Evolutionary conservation across 345 rosid genomes (phyloP).

Genomic region (Ailanthus altissimus): DNA sequence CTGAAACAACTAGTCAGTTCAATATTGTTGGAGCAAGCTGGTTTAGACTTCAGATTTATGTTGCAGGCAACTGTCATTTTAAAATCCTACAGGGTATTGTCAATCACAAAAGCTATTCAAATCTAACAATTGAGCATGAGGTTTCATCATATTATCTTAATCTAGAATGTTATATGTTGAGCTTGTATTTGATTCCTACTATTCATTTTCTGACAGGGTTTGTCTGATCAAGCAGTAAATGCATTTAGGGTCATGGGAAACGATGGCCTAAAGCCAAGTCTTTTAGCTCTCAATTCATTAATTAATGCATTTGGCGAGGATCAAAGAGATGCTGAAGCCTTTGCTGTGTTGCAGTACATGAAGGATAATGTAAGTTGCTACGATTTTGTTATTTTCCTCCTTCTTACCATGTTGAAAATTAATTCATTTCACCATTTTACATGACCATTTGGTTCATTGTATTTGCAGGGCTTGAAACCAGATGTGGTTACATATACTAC

Average conservation of each 20-base stretch:
- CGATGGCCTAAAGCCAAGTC: conserved; percentile 86
- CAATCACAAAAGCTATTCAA: not conserved
- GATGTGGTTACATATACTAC: conserved; percentile 96
- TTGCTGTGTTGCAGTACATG: conserved; percentile 90
- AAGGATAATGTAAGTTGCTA: conserved; percentile 69
- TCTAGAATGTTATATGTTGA: not conserved
- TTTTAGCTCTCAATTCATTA: conserved; percentile 85
- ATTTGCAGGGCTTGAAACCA: conserved; percentile 77
- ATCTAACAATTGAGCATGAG: not conserved
- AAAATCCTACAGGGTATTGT: not conserved
- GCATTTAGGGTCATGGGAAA: conserved; percentile 83
- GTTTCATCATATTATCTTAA: not conserved
- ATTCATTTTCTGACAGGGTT: conserved; percentile 58
- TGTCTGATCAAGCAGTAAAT: conserved; percentile 87
- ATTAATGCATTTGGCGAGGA: conserved; percentile 97
- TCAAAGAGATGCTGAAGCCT: conserved; percentile 89
- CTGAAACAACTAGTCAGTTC: not conserved
- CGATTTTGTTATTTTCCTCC: conserved; percentile 3
- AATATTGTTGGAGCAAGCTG: not conserved
- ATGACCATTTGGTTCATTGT: conserved; percentile 29
- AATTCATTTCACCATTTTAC: conserved; percentile 10
- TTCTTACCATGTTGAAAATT: conserved; percentile 1
- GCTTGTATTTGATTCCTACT: conserved; percentile 7
- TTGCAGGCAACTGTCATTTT: not conserved
- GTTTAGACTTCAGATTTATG: not conserved